Evolutionary conservation across 768 basidiomycete genomes (phyloP).

Genomic region (Lentinus tigrinus): DNA sequence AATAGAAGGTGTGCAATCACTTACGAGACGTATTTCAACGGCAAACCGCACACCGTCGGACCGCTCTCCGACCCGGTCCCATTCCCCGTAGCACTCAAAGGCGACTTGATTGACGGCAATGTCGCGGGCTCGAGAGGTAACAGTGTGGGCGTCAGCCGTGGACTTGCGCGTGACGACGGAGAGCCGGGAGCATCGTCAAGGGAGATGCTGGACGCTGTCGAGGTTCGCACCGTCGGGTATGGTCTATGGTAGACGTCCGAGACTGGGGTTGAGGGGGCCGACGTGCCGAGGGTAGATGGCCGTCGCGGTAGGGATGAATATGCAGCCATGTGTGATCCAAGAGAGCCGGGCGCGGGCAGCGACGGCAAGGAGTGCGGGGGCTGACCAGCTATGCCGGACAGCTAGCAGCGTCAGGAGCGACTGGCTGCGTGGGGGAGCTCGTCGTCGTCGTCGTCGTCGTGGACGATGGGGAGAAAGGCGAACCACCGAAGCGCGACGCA

Average conservation of each 20-base stretch:
- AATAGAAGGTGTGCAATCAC: constrained; percentile 26
- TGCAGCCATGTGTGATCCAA: constrained; percentile 16
- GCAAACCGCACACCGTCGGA: constrained; percentile 67
- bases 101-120: constrained; percentile 19
- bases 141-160: constrained; percentile 34
- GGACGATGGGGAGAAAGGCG: constrained; percentile 7
- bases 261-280: constrained; percentile 33
- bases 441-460: constrained; percentile 6
- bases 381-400: constrained; percentile 7
- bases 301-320: constrained; percentile 22
- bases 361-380: neutral
- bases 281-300: constrained; percentile 26
- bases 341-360: neutral
- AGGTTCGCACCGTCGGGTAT: constrained; percentile 47
- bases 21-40: constrained; percentile 81
- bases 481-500: constrained; percentile 9
- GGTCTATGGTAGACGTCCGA: constrained; percentile 60
- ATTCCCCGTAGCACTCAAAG: constrained; percentile 1
- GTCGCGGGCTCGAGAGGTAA: constrained; percentile 18
- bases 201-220: constrained; percentile 39
- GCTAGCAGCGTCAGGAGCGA: constrained; percentile 8
- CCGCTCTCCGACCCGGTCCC: constrained; percentile 18
- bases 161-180: constrained; percentile 21
- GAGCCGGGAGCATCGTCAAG: constrained; percentile 20
- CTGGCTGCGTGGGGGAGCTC: constrained; percentile 3